Evolutionary conservation across 768 basidiomycete genomes (phyloP), one percentile per base, ranked within the genome.

Genomic region (Mycena rebaudengoi): DNA sequence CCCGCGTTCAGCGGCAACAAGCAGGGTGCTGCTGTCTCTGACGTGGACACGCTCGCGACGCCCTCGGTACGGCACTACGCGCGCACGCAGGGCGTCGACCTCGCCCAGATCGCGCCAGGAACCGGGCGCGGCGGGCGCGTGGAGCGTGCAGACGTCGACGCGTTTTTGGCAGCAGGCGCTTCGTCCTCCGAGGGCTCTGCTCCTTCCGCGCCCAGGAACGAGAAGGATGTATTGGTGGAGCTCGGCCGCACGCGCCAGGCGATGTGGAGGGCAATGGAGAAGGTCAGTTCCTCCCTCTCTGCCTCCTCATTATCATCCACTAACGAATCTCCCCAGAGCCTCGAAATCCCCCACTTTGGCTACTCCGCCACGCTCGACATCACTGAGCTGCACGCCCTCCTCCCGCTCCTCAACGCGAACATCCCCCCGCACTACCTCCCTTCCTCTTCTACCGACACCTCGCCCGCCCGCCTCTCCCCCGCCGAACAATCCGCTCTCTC

Each of bases 181-280:
- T 61, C 71, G 2, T 4, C 32, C 5, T 52, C 50, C 5, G 3
- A 21, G 5, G 44, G 12, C 20, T 30, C 53, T 18, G 51, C 68
- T 20, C 49, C 71, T 4, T 57, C 49, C 2, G 52, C 71, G 25
- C 59, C 73, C 12, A 41, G 54, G 37, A 30, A 13, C 23, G 70
- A 62, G 18, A 67, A 82, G 39, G 91, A 92, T 60, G 76, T 83
- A 11, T 78, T 90, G 3, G 85, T 94, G 3, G 92, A 92, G 53
- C 82, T 96, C 25, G 89, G 88, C 5, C 80, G 92, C 66, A 94
- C 92, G 14, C 81, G 94, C 55, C 86, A 88, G 71, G 88, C 88
- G 11, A 96, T 96, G 94, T 96, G 88, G 89, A 92, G 92, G 68
- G 91, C 92, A 3, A 96, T 96, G 94, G 85, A 82, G 11, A 92